phyloP scores from a whole-genome alignment of 129 eudicot species.

The Arctium lappa region DNA sequence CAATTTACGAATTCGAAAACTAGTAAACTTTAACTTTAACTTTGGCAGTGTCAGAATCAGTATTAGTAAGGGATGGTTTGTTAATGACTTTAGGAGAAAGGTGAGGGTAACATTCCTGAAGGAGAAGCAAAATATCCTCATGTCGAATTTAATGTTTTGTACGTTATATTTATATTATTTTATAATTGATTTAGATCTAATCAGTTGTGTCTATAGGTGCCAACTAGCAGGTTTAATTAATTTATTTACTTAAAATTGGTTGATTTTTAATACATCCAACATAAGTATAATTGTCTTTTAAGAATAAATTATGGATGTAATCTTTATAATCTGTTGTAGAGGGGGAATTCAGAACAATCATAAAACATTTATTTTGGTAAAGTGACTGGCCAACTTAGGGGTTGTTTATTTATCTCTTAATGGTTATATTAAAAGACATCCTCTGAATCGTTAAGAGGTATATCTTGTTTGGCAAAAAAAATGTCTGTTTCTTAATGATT shows the following conservation, averaged over 20 bases:
- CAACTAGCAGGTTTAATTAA: not conserved
- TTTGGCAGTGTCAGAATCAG: not conserved
- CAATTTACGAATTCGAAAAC: constrained; percentile 20
- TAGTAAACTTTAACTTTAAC: constrained; percentile 3
- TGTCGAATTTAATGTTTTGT: not conserved
- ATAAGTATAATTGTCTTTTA: not conserved
- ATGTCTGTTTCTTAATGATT: no score
- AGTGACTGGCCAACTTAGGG: no score
- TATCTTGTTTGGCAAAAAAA: no score
- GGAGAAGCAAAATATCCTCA: not conserved
- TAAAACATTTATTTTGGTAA: not conserved
- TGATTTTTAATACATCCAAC: not conserved
- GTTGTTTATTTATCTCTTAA: no score
- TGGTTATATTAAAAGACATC: no score
- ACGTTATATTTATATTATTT: not conserved
- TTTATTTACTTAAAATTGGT: not conserved
- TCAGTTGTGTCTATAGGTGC: not conserved
- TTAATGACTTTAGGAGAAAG: constrained; percentile 6
- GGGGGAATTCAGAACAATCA: no score
- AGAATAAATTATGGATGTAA: not conserved
- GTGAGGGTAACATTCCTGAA: constrained; percentile 14
- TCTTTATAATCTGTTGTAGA: no score
- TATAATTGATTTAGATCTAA: not conserved
- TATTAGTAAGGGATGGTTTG: constrained; percentile 5
- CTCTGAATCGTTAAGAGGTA: no score